Evolutionary conservation across 2,329 filamentous ascomycete genomes (phyloP).

Genomic region (Botryosphaeria agaves): DNA sequence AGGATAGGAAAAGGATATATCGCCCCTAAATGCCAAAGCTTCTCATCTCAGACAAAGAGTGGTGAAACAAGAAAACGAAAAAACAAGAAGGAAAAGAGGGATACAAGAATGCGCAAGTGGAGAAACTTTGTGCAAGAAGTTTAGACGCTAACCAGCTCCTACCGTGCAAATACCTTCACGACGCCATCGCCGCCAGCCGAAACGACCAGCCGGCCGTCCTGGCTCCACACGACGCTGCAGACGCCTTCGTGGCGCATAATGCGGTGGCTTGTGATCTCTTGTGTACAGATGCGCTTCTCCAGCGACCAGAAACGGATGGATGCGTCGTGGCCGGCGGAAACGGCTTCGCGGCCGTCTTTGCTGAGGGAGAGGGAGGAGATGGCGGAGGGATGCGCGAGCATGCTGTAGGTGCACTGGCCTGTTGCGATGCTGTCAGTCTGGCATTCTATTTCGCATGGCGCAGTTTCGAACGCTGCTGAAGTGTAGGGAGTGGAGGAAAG

Average conservation of each 20-base stretch:
- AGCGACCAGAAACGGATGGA: conserved; percentile 93
- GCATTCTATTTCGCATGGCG: no score
- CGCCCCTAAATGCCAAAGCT: no score
- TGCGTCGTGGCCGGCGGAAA: conserved; percentile 90
- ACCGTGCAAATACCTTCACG: conserved; percentile 63
- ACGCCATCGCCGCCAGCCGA: conserved; percentile 89
- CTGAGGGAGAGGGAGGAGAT: conserved; percentile 86
- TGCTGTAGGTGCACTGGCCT: conserved; percentile 99
- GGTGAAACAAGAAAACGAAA: no score
- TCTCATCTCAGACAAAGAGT: no score
- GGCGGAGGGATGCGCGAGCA: conserved; percentile 88
- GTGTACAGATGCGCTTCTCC: conserved; percentile 86
- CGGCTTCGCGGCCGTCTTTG: conserved; percentile 83
- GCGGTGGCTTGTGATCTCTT: conserved; percentile 85
- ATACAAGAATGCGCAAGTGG: no score
- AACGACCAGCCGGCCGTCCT: conserved; percentile 86
- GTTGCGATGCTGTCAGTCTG: conserved; percentile 2
- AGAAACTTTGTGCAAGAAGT: no score
- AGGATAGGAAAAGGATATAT: no score
- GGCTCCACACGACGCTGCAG: conserved; percentile 87
- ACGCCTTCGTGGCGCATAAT: conserved; percentile 94
- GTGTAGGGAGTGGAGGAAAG: neutral
- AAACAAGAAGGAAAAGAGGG: no score
- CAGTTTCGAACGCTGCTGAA: no score
- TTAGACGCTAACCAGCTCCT: no score